Conservation (phyloP, 73 alveolate genomes). For the Paraurostyla sp. region DNA sequence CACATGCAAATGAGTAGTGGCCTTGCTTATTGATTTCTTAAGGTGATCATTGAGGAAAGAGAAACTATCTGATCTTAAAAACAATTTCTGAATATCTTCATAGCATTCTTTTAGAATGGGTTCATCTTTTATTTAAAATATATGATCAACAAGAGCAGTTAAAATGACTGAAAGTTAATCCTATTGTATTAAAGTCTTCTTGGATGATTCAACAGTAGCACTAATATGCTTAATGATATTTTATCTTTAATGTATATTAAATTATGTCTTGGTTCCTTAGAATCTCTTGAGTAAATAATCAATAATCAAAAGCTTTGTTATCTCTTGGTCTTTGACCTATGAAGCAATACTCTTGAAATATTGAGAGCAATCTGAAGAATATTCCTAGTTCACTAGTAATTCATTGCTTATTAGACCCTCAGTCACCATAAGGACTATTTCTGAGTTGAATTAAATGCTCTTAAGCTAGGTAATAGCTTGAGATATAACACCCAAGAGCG, state of each 20-base stretch:
- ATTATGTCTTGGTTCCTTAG: neutral
- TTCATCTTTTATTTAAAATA: constrained; percentile 10
- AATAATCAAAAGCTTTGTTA: neutral
- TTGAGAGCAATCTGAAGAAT: constrained; percentile 3
- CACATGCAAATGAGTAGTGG: constrained; percentile 22
- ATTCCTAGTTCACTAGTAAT: constrained; percentile 3
- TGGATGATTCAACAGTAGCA: neutral
- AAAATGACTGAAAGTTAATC: neutral
- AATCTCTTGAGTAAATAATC: constrained; percentile 32
- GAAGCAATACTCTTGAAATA: constrained; percentile 12
- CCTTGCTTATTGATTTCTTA: constrained; percentile 14
- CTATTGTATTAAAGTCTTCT: neutral
- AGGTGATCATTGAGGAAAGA: neutral
- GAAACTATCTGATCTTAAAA: neutral
- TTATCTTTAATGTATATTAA: constrained; percentile 1
- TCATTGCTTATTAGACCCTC: neutral
- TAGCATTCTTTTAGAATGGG: constrained; percentile 10
- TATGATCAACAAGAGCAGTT: constrained; percentile 9
- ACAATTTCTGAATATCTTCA: neutral
- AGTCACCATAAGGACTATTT: neutral
- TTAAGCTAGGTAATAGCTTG: neutral
- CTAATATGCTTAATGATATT: constrained; percentile 14
- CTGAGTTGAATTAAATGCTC: neutral
- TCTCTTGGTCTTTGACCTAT: neutral
- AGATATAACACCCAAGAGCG: constrained; percentile 1